Evolutionary conservation across 208 protist species (phyloP).

Genomic region (Plasmodiophora brassicae): DNA sequence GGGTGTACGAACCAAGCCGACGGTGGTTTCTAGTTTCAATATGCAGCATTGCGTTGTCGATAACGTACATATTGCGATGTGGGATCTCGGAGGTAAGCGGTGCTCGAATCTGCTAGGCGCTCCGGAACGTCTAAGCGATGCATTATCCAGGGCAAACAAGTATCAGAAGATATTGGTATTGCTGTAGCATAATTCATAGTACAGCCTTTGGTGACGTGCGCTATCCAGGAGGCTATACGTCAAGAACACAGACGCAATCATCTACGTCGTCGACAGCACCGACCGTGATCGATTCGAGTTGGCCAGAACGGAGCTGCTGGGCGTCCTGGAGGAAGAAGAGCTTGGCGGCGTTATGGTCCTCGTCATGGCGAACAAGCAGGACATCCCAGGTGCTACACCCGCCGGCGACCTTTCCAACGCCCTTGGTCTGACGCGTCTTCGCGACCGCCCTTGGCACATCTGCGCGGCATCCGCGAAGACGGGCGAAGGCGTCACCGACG

Average conservation of each 20-base stretch:
- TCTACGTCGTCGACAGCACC: conserved; percentile 45
- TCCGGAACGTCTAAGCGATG: no score
- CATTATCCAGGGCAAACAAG: no score
- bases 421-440: conserved; percentile 38
- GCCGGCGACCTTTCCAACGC: not conserved
- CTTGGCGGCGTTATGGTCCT: conserved; percentile 21
- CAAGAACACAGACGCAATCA: conserved; percentile 44
- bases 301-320: conserved; percentile 8
- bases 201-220: not conserved
- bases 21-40: not conserved
- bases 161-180: conserved; percentile 22
- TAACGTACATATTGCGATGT: conserved; percentile 26
- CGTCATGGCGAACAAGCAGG: conserved; percentile 46
- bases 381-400: conserved; percentile 37
- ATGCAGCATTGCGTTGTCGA: conserved; percentile 20
- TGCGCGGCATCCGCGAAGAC: conserved; percentile 39
- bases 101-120: no score
- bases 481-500: conserved; percentile 39
- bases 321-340: conserved; percentile 36
- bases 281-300: conserved; percentile 6
- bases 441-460: conserved; percentile 39
- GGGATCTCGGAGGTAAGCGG: conserved; percentile 23
- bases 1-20: no score
- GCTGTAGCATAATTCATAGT: not conserved
- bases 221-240: conserved; percentile 40